Evolutionary conservation across 1,284 basidiomycete species (phyloP).

Genomic region (Schizophyllum amplum): DNA sequence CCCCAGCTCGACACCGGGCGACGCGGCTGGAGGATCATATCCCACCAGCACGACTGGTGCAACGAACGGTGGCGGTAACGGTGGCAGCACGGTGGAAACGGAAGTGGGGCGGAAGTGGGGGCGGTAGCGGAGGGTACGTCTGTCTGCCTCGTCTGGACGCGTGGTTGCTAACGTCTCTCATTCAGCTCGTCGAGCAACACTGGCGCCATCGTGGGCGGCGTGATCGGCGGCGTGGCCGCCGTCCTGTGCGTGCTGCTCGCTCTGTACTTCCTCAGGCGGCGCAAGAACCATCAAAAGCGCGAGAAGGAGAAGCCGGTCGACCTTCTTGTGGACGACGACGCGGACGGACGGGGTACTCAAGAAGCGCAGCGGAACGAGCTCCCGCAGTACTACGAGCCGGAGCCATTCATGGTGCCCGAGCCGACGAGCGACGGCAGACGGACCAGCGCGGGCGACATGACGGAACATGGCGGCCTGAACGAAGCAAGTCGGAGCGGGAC

Average conservation of each 20-base stretch:
- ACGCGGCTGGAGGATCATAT: conserved; percentile 67
- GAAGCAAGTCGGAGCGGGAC: neutral
- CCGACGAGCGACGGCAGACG: conserved; percentile 31
- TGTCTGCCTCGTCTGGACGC: neutral
- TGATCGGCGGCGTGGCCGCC: conserved; percentile 51
- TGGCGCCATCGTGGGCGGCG: conserved; percentile 64
- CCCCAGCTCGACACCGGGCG: conserved; percentile 68
- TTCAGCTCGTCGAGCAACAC: conserved; percentile 25
- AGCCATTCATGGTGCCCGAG: conserved; percentile 63
- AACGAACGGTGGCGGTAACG: conserved; percentile 8
- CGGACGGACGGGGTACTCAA: conserved; percentile 26
- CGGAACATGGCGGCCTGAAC: neutral
- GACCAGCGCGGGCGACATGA: conserved; percentile 9
- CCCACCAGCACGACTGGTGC: conserved; percentile 41
- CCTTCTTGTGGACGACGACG: conserved; percentile 47
- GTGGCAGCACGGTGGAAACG: conserved; percentile 23
- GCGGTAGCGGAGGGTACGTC: conserved; percentile 18
- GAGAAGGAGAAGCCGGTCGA: conserved; percentile 45
- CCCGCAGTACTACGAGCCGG: conserved; percentile 62
- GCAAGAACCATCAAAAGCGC: conserved; percentile 24
- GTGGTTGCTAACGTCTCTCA: conserved; percentile 4
- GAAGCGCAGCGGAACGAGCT: conserved; percentile 30
- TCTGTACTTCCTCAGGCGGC: conserved; percentile 47
- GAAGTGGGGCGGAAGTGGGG: conserved; percentile 12
- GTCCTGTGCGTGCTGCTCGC: conserved; percentile 34